These are phyloP conservation scores for Bisporella sp. DNA, from an alignment of 2,329 filamentous ascomycete genomes.

Conservation along the genomic window DNA sequence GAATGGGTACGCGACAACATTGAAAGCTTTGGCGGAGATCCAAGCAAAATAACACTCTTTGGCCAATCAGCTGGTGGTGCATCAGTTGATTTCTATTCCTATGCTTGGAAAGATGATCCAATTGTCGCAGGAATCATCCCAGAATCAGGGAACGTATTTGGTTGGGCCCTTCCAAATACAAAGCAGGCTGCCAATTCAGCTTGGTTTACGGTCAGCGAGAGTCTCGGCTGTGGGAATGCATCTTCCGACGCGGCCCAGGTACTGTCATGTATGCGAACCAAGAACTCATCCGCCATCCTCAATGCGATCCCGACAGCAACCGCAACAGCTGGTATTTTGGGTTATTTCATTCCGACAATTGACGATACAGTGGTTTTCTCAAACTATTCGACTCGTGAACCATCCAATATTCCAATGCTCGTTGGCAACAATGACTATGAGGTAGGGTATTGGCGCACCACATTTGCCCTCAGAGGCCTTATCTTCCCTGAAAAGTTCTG, in stretches of 20 bases:
- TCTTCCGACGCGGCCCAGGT: conserved; percentile 6
- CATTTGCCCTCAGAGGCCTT: conserved; percentile 13
- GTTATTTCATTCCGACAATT: conserved; percentile 20
- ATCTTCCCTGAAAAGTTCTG: conserved; percentile 18
- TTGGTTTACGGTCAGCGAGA: conserved; percentile 20
- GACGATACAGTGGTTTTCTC: conserved; percentile 23
- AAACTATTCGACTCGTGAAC: conserved; percentile 17
- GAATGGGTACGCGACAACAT: conserved; percentile 54
- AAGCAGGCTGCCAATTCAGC: conserved; percentile 8
- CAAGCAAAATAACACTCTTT: conserved; percentile 43
- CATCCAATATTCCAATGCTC: conserved; percentile 21
- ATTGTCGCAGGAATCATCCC: conserved; percentile 18
- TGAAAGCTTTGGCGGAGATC: conserved; percentile 50
- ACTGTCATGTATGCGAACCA: conserved; percentile 22
- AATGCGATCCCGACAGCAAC: conserved; percentile 1
- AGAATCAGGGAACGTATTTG: conserved; percentile 18
- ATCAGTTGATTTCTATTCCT: conserved; percentile 32
- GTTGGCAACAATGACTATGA: conserved; percentile 30
- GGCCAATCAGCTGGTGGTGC: conserved; percentile 49
- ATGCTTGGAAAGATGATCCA: conserved; percentile 16
- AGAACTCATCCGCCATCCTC: conserved; percentile 14
- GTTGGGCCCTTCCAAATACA: conserved; percentile 18
- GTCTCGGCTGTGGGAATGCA: conserved; percentile 23
- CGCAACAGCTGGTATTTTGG: conserved; percentile 9
- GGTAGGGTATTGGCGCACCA: conserved; percentile 23